A percentile compares a stretch with the other conserved stretches of the same genome.
phyloP scores from a whole-genome alignment of 116 monocot species.

The Iris pallida region DNA sequence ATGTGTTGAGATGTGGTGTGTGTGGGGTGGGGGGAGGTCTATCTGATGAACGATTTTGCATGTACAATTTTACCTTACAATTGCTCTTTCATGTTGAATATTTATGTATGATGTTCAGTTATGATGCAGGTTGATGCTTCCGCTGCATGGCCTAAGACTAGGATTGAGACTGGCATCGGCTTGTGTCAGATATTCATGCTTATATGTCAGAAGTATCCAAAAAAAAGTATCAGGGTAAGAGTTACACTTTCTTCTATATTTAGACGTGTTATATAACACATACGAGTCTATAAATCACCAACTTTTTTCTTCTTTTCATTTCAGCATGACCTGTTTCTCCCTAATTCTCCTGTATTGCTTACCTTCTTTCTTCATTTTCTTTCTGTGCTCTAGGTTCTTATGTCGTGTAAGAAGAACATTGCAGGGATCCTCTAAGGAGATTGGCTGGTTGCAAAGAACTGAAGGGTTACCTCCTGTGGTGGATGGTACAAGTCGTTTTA shows the following conservation, averaged over 20 bases:
- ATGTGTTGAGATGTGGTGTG: no score
- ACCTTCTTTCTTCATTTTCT: not conserved
- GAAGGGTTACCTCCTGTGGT: conserved; percentile 38
- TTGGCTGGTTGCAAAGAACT: conserved; percentile 60
- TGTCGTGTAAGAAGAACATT: conserved; percentile 42
- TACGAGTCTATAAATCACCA: not conserved
- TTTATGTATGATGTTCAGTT: not conserved
- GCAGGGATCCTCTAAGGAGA: conserved; percentile 58
- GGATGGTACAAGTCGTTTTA: conserved; percentile 51
- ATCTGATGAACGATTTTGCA: not conserved
- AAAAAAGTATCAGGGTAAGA: conserved; percentile 27
- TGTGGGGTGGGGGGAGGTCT: no score
- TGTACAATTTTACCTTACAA: not conserved
- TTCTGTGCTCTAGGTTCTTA: conserved; percentile 33
- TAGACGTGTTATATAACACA: not conserved
- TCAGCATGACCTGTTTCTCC: not conserved
- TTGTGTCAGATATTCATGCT: conserved; percentile 12
- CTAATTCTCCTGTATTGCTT: not conserved
- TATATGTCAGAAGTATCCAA: conserved; percentile 9
- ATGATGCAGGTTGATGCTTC: conserved; percentile 32
- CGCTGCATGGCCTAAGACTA: conserved; percentile 15
- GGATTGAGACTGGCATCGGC: conserved; percentile 21
- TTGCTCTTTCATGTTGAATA: not conserved
- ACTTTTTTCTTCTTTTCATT: not conserved
- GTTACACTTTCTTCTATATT: not conserved